Conservation (phyloP, 139 green algal species). For the Auxenochlorella pyrenoidosa region DNA sequence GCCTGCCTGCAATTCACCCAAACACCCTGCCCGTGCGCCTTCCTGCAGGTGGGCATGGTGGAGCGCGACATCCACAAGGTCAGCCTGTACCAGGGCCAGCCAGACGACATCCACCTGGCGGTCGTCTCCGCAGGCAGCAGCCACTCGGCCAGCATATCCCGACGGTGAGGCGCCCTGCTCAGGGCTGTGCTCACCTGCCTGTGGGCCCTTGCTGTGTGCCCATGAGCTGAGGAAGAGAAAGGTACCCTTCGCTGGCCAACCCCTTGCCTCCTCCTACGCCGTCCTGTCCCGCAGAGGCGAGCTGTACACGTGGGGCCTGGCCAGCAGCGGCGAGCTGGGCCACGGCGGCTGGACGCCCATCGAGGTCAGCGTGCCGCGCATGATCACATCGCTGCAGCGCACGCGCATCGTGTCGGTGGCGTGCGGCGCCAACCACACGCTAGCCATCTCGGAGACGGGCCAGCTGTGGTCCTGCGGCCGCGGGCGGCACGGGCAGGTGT, state of each 20-base stretch:
- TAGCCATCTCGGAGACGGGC: conserved; percentile 79
- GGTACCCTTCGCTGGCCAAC: too few species aligned
- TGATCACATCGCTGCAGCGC: conserved; percentile 43
- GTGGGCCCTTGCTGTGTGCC: background rate
- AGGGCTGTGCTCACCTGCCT: background rate
- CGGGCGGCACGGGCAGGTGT: conserved; percentile 56
- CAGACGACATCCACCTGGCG: conserved; percentile 56
- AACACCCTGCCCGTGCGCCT: background rate
- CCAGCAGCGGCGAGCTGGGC: conserved; percentile 79
- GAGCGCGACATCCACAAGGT: conserved; percentile 43
- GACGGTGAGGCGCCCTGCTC: conserved; percentile 18
- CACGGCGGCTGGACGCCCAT: conserved; percentile 70
- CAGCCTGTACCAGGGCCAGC: conserved; percentile 21
- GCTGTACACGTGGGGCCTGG: conserved; percentile 85
- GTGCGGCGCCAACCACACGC: conserved; percentile 77
- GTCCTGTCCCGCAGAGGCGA: conserved; percentile 56
- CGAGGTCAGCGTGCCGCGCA: conserved; percentile 59
- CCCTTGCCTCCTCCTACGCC: too few species aligned
- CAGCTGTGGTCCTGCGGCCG: conserved; percentile 80
- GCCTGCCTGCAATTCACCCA: too few species aligned
- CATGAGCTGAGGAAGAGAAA: too few species aligned
- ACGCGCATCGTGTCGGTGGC: conserved; percentile 78
- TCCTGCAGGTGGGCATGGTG: conserved; percentile 35
- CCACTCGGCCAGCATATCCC: conserved; percentile 70
- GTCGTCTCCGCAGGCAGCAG: conserved; percentile 74